phyloP scores from a whole-genome alignment of 75 land plant genomes.

The Isoetes taiwanensis region DNA sequence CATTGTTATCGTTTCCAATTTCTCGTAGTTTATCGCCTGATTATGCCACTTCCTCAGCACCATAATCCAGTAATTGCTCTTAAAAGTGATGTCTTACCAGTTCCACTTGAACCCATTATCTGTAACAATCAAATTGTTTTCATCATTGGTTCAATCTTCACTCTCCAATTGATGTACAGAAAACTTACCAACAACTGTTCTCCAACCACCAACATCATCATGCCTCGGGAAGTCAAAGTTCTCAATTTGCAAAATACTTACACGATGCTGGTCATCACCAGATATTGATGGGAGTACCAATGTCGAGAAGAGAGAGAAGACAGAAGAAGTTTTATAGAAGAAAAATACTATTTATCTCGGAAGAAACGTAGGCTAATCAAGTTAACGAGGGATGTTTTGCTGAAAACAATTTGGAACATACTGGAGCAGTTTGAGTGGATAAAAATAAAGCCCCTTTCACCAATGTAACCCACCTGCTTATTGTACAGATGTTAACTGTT shows the following conservation, averaged over 20 bases:
- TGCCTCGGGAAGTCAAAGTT: conserved; percentile 64
- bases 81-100: conserved; percentile 90
- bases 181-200: conserved; percentile 63
- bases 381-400: too few species aligned
- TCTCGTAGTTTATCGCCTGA: conserved; percentile 45
- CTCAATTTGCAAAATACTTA: conserved; percentile 42
- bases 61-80: conserved; percentile 92
- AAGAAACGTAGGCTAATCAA: too few species aligned
- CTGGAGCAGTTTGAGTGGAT: too few species aligned
- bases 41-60: conserved; percentile 61
- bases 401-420: too few species aligned
- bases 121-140: conserved; percentile 10
- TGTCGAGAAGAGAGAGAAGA: not conserved
- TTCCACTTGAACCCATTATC: conserved; percentile 96
- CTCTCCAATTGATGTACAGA: not conserved
- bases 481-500: too few species aligned
- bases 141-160: not conserved
- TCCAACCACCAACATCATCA: conserved; percentile 40
- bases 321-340: too few species aligned
- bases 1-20: too few species aligned
- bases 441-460: too few species aligned
- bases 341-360: too few species aligned
- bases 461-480: too few species aligned
- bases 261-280: not conserved
- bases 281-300: not conserved